Conservation (phyloP, 1,284 basidiomycete species). For the Cutaneotrichosporon sp. region DNA sequence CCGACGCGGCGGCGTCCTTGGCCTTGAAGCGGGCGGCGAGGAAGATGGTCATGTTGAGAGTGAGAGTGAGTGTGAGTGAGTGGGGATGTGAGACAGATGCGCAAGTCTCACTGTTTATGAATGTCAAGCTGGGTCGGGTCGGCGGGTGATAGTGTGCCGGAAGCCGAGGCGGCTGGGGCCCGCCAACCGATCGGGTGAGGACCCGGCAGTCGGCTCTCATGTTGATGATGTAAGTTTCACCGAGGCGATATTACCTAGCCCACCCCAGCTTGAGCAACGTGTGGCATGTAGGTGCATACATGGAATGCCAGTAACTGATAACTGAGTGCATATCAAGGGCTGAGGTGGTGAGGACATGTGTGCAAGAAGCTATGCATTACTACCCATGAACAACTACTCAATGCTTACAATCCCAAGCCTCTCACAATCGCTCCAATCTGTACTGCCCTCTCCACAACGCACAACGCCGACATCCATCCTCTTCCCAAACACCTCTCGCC, state of each 20-base stretch:
- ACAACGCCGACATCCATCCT: background rate
- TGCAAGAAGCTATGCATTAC: background rate
- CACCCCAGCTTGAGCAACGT: background rate
- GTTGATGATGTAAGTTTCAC: no score
- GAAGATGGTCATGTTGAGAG: conserved; percentile 13
- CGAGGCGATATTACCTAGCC: no score
- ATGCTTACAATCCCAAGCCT: background rate
- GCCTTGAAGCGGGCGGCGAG: conserved; percentile 15
- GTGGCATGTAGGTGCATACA: background rate
- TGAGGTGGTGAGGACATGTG: no score
- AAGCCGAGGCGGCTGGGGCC: no score
- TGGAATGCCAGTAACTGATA: no score
- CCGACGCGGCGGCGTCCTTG: conserved; percentile 12
- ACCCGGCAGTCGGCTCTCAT: background rate
- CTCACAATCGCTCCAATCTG: background rate
- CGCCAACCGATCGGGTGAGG: background rate
- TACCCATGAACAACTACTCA: background rate
- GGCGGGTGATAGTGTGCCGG: background rate
- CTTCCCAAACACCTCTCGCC: background rate
- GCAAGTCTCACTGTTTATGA: background rate
- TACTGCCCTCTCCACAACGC: background rate
- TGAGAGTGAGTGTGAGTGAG: background rate
- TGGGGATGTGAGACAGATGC: background rate
- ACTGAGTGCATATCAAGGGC: no score
- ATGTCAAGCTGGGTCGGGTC: background rate